These are phyloP conservation scores for Colletotrichum sp. DNA, from an alignment of 2,329 filamentous ascomycete genomes.

Conservation along the genomic window DNA sequence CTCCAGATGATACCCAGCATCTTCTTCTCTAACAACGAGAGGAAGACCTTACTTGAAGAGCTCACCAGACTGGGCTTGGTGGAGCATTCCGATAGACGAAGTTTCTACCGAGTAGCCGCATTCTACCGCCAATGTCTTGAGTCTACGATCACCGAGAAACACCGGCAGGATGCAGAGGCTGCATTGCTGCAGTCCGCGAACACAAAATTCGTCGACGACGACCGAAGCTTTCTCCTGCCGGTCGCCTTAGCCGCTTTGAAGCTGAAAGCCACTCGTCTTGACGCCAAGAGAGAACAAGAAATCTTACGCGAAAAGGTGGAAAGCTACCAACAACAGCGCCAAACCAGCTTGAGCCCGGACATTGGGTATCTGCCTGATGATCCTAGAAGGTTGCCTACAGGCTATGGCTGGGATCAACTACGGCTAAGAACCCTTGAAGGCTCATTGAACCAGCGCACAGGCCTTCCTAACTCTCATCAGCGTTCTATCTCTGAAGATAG, in stretches of 20 bases:
- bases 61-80: not conserved
- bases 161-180: not conserved
- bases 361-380: not conserved
- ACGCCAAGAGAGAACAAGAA: not conserved
- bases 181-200: not conserved
- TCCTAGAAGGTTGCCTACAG: not conserved
- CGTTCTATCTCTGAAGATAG: not conserved
- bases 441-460: not conserved
- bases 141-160: not conserved
- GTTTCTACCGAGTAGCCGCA: not conserved
- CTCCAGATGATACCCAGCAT: not conserved
- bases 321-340: not conserved
- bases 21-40: not conserved
- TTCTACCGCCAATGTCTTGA: not conserved
- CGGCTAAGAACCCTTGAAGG: not conserved
- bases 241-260: not conserved
- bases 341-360: rapidly evolving
- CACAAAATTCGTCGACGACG: rapidly evolving
- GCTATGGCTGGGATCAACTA: not conserved
- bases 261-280: not conserved
- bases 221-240: not conserved
- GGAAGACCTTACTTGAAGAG: not conserved
- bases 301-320: not conserved
- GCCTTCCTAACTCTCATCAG: not conserved
- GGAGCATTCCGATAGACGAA: not conserved